Conservation (phyloP, 345 rosid species). For the Brassica napus region DNA sequence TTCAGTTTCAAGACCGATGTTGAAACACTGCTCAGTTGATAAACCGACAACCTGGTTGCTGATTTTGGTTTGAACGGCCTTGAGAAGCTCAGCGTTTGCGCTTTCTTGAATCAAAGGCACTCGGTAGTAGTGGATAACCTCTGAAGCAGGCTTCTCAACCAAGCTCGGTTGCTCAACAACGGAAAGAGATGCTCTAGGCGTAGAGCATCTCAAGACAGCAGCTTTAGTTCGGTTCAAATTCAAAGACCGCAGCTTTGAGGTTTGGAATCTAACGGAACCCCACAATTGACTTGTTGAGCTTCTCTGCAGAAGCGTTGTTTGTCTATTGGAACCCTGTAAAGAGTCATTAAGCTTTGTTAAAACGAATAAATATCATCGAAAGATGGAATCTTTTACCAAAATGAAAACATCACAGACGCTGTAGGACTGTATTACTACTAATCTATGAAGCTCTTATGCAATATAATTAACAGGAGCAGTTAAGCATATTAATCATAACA, state of each 20-base stretch:
- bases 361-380: not conserved
- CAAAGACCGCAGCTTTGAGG: conserved; percentile 16
- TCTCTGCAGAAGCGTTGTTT: conserved; percentile 50
- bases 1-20: conserved; percentile 56
- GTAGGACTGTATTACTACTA: not conserved
- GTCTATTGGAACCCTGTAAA: conserved; percentile 64
- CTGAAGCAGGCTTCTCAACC: conserved; percentile 57
- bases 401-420: not conserved
- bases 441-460: not conserved
- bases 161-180: conserved; percentile 51
- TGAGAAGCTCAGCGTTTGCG: conserved; percentile 66
- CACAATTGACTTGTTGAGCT: conserved; percentile 45
- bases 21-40: conserved; percentile 85
- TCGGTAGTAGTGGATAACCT: conserved; percentile 72
- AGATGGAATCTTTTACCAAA: conserved; percentile 10
- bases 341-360: not conserved
- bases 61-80: conserved; percentile 61
- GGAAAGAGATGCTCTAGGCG: conserved; percentile 21
- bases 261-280: conserved; percentile 42
- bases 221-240: conserved; percentile 30
- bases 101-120: conserved; percentile 77
- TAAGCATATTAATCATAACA: not conserved
- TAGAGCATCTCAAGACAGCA: conserved; percentile 52
- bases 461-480: not conserved
- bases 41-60: conserved; percentile 67